A percentile compares a stretch with the other conserved stretches of the same genome.
Conservation (phyloP, 768 basidiomycete species). For the Lepiota brunneoincarnata region DNA sequence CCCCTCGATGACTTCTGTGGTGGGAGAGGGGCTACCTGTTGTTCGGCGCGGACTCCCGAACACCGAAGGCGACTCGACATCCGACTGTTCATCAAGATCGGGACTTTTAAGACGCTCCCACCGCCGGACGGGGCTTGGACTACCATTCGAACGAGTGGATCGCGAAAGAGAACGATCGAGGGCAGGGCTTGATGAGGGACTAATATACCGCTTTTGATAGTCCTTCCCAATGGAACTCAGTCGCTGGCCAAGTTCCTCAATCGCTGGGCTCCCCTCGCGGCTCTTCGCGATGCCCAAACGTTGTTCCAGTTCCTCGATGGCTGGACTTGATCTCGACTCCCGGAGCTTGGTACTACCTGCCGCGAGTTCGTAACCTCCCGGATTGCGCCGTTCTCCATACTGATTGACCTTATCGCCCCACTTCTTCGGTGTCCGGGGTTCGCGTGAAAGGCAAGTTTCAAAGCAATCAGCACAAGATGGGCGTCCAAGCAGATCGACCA, state of each 20-base stretch:
- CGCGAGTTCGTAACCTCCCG: slow-evolving; percentile 43
- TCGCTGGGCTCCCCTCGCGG: slow-evolving; percentile 52
- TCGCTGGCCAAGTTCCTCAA: slow-evolving; percentile 48
- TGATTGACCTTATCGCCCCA: slow-evolving; percentile 26
- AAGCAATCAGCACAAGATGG: slow-evolving; percentile 83
- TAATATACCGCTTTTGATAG: slow-evolving; percentile 19
- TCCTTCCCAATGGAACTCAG: slow-evolving; percentile 38
- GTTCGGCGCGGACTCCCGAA: slow-evolving; percentile 24
- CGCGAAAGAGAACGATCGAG: slow-evolving; percentile 4
- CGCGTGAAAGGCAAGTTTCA: slow-evolving; percentile 66
- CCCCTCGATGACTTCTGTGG: slow-evolving; percentile 54
- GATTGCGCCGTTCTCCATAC: slow-evolving; percentile 32
- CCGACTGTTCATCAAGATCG: neutral
- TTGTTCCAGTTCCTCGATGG: slow-evolving; percentile 63
- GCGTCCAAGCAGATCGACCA: slow-evolving; percentile 80
- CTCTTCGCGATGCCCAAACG: slow-evolving; percentile 54
- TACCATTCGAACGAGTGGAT: slow-evolving; percentile 13
- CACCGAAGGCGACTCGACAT: slow-evolving; percentile 14
- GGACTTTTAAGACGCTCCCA: slow-evolving; percentile 21
- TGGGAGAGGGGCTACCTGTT: slow-evolving; percentile 32
- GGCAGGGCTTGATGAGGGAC: slow-evolving; percentile 21
- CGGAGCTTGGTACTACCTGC: slow-evolving; percentile 30
- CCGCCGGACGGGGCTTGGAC: slow-evolving; percentile 17
- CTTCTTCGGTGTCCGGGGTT: slow-evolving; percentile 42
- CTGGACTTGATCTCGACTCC: slow-evolving; percentile 48